A percentile compares a stretch with the other conserved stretches of the same genome.
phyloP scores from a whole-genome alignment of 2,329 filamentous ascomycete species.

The Fusarium mundagurra region DNA sequence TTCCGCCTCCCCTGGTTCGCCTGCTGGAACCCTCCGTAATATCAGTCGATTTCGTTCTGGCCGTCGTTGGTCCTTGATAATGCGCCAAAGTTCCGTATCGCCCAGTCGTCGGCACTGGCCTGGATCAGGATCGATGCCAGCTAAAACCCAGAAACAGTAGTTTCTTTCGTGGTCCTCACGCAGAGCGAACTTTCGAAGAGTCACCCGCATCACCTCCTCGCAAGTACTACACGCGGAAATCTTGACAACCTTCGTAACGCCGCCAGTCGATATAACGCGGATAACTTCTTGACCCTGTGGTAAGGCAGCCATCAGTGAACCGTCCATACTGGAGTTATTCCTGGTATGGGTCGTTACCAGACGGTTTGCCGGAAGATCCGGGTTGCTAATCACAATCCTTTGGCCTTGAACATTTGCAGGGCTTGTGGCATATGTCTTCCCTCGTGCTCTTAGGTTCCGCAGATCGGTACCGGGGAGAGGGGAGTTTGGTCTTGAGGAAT shows the following conservation, averaged over 20 bases:
- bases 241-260: constrained; percentile 92
- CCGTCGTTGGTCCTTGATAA: constrained; percentile 86
- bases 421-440: constrained; percentile 55
- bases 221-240: constrained; percentile 91
- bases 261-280: constrained; percentile 90
- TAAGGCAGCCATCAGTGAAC: constrained; percentile 84
- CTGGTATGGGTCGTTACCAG: constrained; percentile 76
- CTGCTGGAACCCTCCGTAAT: constrained; percentile 88
- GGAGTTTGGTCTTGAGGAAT: constrained; percentile 75
- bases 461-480: constrained; percentile 66
- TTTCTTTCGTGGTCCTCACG: constrained; percentile 92
- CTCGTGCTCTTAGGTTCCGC: constrained; percentile 60
- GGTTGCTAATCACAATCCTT: constrained; percentile 55
- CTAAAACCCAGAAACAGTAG: constrained; percentile 95
- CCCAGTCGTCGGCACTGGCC: constrained; percentile 82
- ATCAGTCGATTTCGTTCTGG: constrained; percentile 92
- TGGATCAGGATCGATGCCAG: constrained; percentile 84
- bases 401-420: constrained; percentile 31
- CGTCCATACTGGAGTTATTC: constrained; percentile 85
- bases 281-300: constrained; percentile 90
- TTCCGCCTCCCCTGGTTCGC: constrained; percentile 88
- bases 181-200: constrained; percentile 85
- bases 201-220: constrained; percentile 91
- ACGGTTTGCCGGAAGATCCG: constrained; percentile 70
- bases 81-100: constrained; percentile 88